phyloP scores from a whole-genome alignment of 2,329 filamentous ascomycete genomes.

The Verticillium isaacii region DNA sequence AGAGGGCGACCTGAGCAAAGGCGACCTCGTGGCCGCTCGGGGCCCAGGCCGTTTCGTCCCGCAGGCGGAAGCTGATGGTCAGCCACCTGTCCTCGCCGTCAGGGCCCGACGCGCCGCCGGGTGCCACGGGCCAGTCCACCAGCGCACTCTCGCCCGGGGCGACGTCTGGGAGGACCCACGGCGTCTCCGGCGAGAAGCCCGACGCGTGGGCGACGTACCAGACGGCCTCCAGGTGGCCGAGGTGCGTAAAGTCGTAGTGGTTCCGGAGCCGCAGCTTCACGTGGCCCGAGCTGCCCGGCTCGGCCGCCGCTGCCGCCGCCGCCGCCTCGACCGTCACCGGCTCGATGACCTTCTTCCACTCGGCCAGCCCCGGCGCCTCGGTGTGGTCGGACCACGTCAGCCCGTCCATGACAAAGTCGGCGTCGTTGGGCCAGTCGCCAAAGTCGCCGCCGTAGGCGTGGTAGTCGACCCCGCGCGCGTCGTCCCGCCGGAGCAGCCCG shows the following conservation, averaged over 20 bases:
- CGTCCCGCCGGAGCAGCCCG: conserved; percentile 35
- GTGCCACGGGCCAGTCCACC: neutral
- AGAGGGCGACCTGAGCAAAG: too few relatives aligned
- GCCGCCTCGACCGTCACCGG: conserved; percentile 37
- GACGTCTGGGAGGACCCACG: too few relatives aligned
- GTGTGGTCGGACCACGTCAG: conserved; percentile 42
- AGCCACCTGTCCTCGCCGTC: too few relatives aligned
- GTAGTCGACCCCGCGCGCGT: conserved; percentile 31
- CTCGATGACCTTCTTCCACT: conserved; percentile 55
- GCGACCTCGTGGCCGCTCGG: too few relatives aligned
- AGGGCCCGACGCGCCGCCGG: conserved; percentile 22
- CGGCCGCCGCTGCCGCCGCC: too few relatives aligned
- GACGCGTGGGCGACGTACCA: conserved; percentile 26
- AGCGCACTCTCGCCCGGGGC: neutral
- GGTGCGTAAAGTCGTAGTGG: conserved; percentile 46
- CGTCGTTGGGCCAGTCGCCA: conserved; percentile 54
- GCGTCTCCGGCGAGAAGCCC: too few relatives aligned
- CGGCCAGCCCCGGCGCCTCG: conserved; percentile 44
- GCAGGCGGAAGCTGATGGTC: too few relatives aligned
- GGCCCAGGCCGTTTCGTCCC: too few relatives aligned
- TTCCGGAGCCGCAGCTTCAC: conserved; percentile 40
- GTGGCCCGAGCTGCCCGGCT: conserved; percentile 24
- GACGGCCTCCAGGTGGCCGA: conserved; percentile 43
- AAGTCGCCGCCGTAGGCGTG: conserved; percentile 60
- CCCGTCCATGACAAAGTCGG: conserved; percentile 55